Conservation (phyloP, 139 green algal species). For the Coelastrella sp. region DNA sequence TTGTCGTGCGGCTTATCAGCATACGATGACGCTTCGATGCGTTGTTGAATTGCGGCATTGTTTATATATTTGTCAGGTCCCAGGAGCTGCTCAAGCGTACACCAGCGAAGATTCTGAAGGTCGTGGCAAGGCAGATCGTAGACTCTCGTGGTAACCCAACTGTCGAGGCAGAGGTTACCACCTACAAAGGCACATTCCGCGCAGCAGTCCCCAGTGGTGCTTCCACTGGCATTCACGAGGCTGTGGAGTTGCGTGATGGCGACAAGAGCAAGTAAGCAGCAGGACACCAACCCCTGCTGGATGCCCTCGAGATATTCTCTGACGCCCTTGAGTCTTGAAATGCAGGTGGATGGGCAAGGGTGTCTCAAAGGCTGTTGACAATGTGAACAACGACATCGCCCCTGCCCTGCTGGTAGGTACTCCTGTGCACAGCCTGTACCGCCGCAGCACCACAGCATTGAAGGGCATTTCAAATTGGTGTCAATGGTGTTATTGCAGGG, state of each 20-base stretch:
- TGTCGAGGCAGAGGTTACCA: slow-evolving; percentile 87
- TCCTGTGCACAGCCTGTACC: not conserved
- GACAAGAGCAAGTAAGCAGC: slow-evolving; percentile 69
- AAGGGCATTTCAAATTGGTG: not conserved
- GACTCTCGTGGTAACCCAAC: slow-evolving; percentile 99
- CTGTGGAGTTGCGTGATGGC: slow-evolving; percentile 96
- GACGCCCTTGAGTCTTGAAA: not conserved
- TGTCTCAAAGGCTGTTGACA: slow-evolving; percentile 94
- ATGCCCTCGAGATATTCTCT: not conserved
- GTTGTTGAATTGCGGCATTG: not conserved
- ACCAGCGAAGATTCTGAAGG: slow-evolving; percentile 84
- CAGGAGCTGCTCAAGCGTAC: slow-evolving; percentile 71
- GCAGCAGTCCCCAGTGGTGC: slow-evolving; percentile 94
- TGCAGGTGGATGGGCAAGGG: slow-evolving; percentile 94
- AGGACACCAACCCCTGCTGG: not conserved
- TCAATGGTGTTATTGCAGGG: slow-evolving; percentile 65
- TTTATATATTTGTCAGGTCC: slow-evolving; percentile 52
- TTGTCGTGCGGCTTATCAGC: not conserved
- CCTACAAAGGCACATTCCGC: slow-evolving; percentile 91
- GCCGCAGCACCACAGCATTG: not conserved
- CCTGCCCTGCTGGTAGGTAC: slow-evolving; percentile 82
- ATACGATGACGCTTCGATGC: not conserved
- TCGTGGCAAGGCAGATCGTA: slow-evolving; percentile 95
- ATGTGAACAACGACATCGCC: slow-evolving; percentile 96
- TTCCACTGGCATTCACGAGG: slow-evolving; percentile 97